Evolutionary conservation across 805 yeast genomes (phyloP).

Genomic region (Saturnispora ahearnii): DNA sequence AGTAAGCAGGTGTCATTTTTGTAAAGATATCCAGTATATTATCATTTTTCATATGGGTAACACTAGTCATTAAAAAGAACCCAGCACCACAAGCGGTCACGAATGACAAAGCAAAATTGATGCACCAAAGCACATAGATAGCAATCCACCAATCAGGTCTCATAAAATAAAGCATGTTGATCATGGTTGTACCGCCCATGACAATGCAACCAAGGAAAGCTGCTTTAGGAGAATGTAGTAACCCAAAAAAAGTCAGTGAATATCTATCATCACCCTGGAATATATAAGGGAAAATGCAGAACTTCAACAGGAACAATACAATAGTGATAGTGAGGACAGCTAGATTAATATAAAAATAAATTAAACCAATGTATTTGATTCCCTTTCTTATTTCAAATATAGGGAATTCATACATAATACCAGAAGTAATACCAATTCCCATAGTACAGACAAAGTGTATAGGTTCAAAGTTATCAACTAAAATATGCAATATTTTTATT

Average conservation of each 20-base stretch:
- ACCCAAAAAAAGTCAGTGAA: slow-evolving; percentile 11
- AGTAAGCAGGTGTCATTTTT: slow-evolving; percentile 45
- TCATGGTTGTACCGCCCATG: slow-evolving; percentile 68
- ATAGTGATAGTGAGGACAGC: slow-evolving; percentile 37
- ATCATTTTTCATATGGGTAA: slow-evolving; percentile 1
- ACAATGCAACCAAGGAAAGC: slow-evolving; percentile 71
- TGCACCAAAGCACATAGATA: slow-evolving; percentile 67
- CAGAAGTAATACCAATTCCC: slow-evolving; percentile 75
- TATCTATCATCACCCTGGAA: slow-evolving; percentile 12
- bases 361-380: slow-evolving; percentile 37
- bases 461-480: slow-evolving; percentile 32
- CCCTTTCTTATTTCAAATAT: slow-evolving; percentile 35
- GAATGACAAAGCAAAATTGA: slow-evolving; percentile 46
- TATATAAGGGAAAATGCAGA: slow-evolving; percentile 28
- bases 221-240: slow-evolving; percentile 36
- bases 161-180: slow-evolving; percentile 44
- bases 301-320: slow-evolving; percentile 32
- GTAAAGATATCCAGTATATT: slow-evolving; percentile 23
- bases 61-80: slow-evolving; percentile 33
- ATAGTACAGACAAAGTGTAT: slow-evolving; percentile 65
- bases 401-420: slow-evolving; percentile 57
- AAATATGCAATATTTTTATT: slow-evolving; percentile 4
- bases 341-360: slow-evolving; percentile 55
- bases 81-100: slow-evolving; percentile 54
- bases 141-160: slow-evolving; percentile 36